These are phyloP conservation scores for Cucurbita ficifolia DNA, from an alignment of 306 rosid genomes.

Conservation along the genomic window DNA sequence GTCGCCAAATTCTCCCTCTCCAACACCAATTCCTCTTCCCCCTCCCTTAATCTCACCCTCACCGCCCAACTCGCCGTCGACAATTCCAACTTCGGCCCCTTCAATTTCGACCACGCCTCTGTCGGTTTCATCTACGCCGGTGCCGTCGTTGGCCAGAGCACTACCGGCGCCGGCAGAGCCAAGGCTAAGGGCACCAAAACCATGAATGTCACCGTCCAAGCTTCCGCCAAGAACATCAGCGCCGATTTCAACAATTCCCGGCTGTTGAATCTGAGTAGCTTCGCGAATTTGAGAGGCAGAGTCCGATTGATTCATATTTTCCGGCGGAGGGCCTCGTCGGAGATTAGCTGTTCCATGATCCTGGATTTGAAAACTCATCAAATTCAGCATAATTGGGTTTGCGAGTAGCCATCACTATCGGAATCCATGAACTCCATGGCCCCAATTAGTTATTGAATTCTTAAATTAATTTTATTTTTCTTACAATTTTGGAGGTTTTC, in stretches of 20 bases:
- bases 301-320: constrained; percentile 29
- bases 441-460: neutral
- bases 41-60: constrained; percentile 24
- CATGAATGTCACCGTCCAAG: constrained; percentile 13
- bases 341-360: constrained; percentile 32
- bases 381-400: constrained; percentile 20
- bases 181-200: constrained; percentile 11
- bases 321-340: constrained; percentile 11
- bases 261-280: constrained; percentile 26
- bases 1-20: constrained; percentile 1
- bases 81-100: constrained; percentile 44
- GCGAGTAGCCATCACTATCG: neutral
- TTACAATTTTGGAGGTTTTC: neutral
- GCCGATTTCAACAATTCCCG: constrained; percentile 18
- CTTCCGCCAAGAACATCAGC: constrained; percentile 10
- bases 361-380: constrained; percentile 26
- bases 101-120: constrained; percentile 17
- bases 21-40: constrained; percentile 3
- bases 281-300: constrained; percentile 24
- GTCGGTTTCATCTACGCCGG: constrained; percentile 18
- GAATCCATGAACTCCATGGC: neutral
- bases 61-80: constrained; percentile 13
- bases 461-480: neutral
- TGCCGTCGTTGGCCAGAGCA: constrained; percentile 13
- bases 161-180: constrained; percentile 7